Percentiles rank a stretch among this genome's conserved stretches.
These are phyloP conservation scores for Tulasnella sp. DNA, from an alignment of 768 basidiomycete species.

Conservation along the genomic window DNA sequence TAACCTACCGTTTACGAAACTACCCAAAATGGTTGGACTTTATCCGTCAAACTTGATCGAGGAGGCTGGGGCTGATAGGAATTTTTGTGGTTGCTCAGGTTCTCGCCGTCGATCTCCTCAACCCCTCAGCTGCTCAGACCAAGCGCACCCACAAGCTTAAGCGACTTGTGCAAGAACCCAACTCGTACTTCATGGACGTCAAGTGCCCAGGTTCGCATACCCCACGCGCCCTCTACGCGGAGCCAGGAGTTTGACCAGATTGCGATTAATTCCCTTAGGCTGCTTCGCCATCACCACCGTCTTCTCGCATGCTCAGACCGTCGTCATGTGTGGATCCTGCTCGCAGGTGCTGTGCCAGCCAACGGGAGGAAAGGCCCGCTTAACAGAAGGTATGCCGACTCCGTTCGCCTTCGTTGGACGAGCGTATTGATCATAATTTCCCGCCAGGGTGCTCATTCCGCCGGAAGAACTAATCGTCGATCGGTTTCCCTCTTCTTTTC, in stretches of 20 bases:
- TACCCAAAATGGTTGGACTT: background rate
- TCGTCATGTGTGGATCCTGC: constrained; percentile 89
- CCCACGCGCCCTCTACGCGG: constrained; percentile 18
- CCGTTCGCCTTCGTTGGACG: constrained; percentile 5
- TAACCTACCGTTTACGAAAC: background rate
- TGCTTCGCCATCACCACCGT: constrained; percentile 95
- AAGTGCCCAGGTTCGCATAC: constrained; percentile 84
- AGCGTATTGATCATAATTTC: constrained; percentile 19
- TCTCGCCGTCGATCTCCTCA: constrained; percentile 91
- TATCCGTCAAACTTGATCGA: background rate
- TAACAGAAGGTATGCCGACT: constrained; percentile 81
- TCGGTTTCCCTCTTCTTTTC: background rate
- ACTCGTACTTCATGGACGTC: constrained; percentile 99
- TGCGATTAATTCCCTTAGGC: constrained; percentile 42
- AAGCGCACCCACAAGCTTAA: constrained; percentile 96
- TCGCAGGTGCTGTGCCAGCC: constrained; percentile 94
- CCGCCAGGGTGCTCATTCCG: constrained; percentile 88
- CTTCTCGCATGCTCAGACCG: constrained; percentile 98
- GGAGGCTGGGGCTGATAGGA: background rate
- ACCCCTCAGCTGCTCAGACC: constrained; percentile 84
- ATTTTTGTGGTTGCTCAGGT: constrained; percentile 51
- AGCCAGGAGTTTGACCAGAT: background rate
- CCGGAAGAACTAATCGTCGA: constrained; percentile 53
- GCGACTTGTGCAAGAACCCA: constrained; percentile 95
- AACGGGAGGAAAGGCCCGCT: constrained; percentile 92